Evolutionary conservation across 108 stramenopile species (phyloP).

Genomic region (Epipyxis sp.): DNA sequence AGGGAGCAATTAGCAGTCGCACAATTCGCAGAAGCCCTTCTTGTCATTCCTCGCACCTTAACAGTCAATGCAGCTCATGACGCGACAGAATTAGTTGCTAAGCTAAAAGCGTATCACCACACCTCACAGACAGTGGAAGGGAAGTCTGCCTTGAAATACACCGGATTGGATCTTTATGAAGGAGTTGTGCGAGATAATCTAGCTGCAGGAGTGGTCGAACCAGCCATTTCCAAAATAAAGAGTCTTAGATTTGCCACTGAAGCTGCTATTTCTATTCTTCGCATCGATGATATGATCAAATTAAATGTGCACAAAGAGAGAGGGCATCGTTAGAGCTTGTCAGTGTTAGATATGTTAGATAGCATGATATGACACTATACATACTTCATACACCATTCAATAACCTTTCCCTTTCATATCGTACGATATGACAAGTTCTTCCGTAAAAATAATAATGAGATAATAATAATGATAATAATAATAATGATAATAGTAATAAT

Average conservation of each 20-base stretch:
- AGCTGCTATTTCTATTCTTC: slow-evolving; percentile 96
- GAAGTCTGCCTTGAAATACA: slow-evolving; percentile 64
- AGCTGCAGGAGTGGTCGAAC: slow-evolving; percentile 94
- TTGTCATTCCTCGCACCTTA: slow-evolving; percentile 96
- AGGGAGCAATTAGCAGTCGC: slow-evolving; percentile 97
- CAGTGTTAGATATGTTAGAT: too few relatives aligned
- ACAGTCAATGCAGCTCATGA: slow-evolving; percentile 98
- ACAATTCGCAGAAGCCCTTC: slow-evolving; percentile 93
- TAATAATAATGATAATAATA: too few relatives aligned
- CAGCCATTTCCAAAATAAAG: slow-evolving; percentile 99
- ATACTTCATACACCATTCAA: too few relatives aligned
- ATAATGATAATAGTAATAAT: too few relatives aligned
- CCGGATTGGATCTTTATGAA: slow-evolving; percentile 71
- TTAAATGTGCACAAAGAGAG: slow-evolving; percentile 19
- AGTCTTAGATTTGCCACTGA: slow-evolving; percentile 95
- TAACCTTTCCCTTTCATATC: too few relatives aligned
- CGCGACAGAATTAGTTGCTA: slow-evolving; percentile 92
- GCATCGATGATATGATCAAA: slow-evolving; percentile 88
- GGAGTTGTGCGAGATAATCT: slow-evolving; percentile 75
- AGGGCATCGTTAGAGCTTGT: not conserved
- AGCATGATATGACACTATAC: too few relatives aligned
- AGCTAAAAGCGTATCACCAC: slow-evolving; percentile 81
- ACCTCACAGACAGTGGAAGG: slow-evolving; percentile 43
- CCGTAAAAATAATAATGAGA: too few relatives aligned
- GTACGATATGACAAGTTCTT: too few relatives aligned